phyloP scores from a whole-genome alignment of 2,329 filamentous ascomycete genomes.

The Fusarium vanettenii region DNA sequence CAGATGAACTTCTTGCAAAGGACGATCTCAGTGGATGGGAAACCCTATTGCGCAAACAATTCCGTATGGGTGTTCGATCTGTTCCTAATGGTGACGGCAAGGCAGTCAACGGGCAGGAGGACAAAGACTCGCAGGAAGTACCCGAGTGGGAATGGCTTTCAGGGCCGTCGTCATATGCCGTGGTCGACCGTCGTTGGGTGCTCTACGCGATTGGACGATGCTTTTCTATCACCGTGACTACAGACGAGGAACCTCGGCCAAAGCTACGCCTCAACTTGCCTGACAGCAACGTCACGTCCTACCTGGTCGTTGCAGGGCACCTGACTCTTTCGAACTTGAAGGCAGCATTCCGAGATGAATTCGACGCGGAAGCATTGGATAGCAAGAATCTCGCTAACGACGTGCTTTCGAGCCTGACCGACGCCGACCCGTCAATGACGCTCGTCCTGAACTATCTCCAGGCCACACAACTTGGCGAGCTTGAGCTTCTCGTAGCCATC shows the following conservation, averaged over 20 bases:
- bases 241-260: slow-evolving; percentile 52
- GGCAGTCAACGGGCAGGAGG: slow-evolving; percentile 17
- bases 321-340: slow-evolving; percentile 69
- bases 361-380: slow-evolving; percentile 57
- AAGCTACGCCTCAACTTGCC: slow-evolving; percentile 55
- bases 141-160: slow-evolving; percentile 65
- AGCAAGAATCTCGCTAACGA: slow-evolving; percentile 66
- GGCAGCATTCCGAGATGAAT: slow-evolving; percentile 65
- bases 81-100: slow-evolving; percentile 35
- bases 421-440: slow-evolving; percentile 76
- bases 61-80: slow-evolving; percentile 55
- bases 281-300: slow-evolving; percentile 66
- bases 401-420: slow-evolving; percentile 70
- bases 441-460: slow-evolving; percentile 74
- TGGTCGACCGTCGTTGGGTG: slow-evolving; percentile 74
- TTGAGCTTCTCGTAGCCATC: slow-evolving; percentile 75
- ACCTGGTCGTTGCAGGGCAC: slow-evolving; percentile 70
- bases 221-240: slow-evolving; percentile 62
- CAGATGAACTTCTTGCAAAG: slow-evolving; percentile 60
- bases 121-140: slow-evolving; percentile 41
- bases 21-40: slow-evolving; percentile 64
- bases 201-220: slow-evolving; percentile 72
- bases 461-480: slow-evolving; percentile 71
- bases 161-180: slow-evolving; percentile 58
- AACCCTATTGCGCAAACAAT: slow-evolving; percentile 59